phyloP scores from a whole-genome alignment of 768 basidiomycete genomes.

The Boletus fagicola region DNA sequence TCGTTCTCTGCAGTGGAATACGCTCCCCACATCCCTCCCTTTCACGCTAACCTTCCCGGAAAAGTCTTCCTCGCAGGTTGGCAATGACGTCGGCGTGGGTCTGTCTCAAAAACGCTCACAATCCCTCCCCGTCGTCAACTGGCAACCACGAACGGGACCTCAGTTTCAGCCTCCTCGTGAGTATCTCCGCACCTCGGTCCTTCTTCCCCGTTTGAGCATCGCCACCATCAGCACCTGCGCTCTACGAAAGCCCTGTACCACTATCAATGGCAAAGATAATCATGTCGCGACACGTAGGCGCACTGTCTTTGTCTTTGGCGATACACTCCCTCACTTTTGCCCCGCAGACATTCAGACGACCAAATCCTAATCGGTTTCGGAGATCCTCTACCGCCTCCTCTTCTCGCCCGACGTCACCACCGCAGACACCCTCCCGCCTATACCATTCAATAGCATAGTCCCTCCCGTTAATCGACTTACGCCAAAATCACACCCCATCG shows the following conservation, averaged over 20 bases:
- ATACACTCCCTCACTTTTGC: neutral
- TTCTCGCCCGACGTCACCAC: conserved; percentile 25
- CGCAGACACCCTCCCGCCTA: conserved; percentile 35
- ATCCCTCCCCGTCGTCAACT: conserved; percentile 19
- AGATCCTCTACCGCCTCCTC: conserved; percentile 20
- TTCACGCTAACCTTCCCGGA: conserved; percentile 25
- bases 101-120: conserved; percentile 14
- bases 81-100: conserved; percentile 4
- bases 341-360: conserved; percentile 35
- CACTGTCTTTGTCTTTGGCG: conserved; percentile 1
- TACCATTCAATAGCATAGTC: conserved; percentile 35
- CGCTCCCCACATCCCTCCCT: conserved; percentile 29
- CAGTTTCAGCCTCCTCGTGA: conserved; percentile 34
- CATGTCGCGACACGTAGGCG: conserved; percentile 50
- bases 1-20: conserved; percentile 26
- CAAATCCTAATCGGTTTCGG: conserved; percentile 29
- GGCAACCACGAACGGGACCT: conserved; percentile 24
- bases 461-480: conserved; percentile 14
- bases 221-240: conserved; percentile 36
- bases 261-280: conserved; percentile 53
- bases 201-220: neutral
- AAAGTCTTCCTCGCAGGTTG: conserved; percentile 17
- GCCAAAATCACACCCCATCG: conserved; percentile 17
- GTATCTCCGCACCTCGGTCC: conserved; percentile 3
- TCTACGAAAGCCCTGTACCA: conserved; percentile 43